These are phyloP conservation scores for Perkinsus chesapeaki DNA, from an alignment of 169 alveolate genomes.

Conservation along the genomic window DNA sequence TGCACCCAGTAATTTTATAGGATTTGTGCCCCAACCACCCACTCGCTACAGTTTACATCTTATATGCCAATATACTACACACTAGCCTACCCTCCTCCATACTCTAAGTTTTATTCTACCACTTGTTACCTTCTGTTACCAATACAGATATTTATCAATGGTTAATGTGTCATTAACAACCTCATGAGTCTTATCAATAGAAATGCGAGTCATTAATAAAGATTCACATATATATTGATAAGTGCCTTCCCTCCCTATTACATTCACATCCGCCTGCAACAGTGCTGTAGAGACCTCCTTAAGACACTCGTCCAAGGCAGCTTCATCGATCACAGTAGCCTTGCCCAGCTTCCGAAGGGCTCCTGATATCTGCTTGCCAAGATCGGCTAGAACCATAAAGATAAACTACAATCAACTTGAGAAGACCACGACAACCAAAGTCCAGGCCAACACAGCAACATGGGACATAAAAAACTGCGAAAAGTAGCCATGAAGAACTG, in stretches of 20 bases:
- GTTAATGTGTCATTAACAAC: background rate
- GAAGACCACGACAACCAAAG: background rate
- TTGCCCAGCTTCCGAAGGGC: conserved; percentile 85
- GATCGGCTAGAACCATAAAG: conserved; percentile 91
- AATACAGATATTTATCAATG: background rate
- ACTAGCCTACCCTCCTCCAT: too few relatives aligned
- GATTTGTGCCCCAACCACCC: too few relatives aligned
- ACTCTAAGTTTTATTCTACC: too few relatives aligned
- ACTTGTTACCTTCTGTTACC: too few relatives aligned
- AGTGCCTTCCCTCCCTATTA: conserved; percentile 5
- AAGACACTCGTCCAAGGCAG: conserved; percentile 73
- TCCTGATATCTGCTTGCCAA: conserved; percentile 80
- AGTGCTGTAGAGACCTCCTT: conserved; percentile 85
- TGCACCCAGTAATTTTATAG: too few relatives aligned
- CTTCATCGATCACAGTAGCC: conserved; percentile 81
- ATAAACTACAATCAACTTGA: background rate
- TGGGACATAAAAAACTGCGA: background rate
- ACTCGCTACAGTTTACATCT: too few relatives aligned
- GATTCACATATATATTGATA: background rate
- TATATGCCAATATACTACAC: too few relatives aligned
- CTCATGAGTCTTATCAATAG: background rate
- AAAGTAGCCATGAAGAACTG: background rate
- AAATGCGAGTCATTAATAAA: too few relatives aligned
- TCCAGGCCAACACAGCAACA: background rate
- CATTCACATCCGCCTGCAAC: conserved; percentile 87